Percentiles rank a stretch among this genome's conserved stretches.
phyloP scores from a whole-genome alignment of 1,139 yeast genomes.

The Saccharomyces hybrid region DNA sequence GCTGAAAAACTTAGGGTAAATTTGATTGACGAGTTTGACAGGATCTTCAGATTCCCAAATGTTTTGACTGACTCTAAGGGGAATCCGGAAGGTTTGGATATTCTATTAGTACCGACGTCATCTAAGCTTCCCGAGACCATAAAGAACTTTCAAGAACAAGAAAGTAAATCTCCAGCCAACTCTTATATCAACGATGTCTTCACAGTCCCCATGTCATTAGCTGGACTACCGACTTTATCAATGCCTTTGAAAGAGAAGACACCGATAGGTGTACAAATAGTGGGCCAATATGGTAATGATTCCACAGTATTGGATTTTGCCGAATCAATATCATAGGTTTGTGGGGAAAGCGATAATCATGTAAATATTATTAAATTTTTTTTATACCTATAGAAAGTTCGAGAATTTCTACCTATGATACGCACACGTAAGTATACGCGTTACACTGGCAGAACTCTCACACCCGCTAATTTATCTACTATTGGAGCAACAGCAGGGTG shows the following conservation, averaged over 20 bases:
- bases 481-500: slow-evolving; percentile 83
- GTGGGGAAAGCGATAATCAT: neutral
- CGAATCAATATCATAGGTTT: slow-evolving; percentile 21
- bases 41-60: slow-evolving; percentile 49
- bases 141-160: slow-evolving; percentile 34
- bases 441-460: slow-evolving; percentile 54
- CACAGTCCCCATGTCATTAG: slow-evolving; percentile 85
- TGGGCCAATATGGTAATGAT: slow-evolving; percentile 87
- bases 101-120: slow-evolving; percentile 68
- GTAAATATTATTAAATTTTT: neutral
- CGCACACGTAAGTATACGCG: neutral
- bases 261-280: slow-evolving; percentile 65
- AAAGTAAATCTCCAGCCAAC: slow-evolving; percentile 44
- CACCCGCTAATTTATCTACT: slow-evolving; percentile 56
- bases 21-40: slow-evolving; percentile 58
- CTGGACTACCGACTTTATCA: slow-evolving; percentile 81
- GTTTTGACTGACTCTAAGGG: slow-evolving; percentile 29
- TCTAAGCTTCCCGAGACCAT: slow-evolving; percentile 51
- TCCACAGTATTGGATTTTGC: slow-evolving; percentile 42
- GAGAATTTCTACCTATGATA: neutral
- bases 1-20: slow-evolving; percentile 63
- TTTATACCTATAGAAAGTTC: slow-evolving; percentile 1
- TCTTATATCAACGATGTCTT: slow-evolving; percentile 74
- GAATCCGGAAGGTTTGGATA: slow-evolving; percentile 46
- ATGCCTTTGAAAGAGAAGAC: slow-evolving; percentile 44